Percentiles rank a stretch among this genome's conserved stretches.
Conservation (phyloP, 208 protist genomes). For the Sergeia podlipaevii region DNA sequence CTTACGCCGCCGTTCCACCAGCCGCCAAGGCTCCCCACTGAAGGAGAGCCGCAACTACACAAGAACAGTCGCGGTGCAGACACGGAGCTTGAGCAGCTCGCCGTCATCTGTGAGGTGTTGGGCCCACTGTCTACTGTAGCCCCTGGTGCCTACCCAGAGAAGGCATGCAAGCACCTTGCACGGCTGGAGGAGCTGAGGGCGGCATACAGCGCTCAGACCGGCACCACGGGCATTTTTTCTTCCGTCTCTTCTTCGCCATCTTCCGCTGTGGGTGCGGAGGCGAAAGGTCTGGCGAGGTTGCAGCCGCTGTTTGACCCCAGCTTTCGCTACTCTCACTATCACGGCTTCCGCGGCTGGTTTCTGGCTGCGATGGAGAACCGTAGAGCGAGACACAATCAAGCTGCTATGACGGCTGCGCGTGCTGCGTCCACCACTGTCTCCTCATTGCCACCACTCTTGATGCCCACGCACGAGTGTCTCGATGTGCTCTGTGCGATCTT, state of each 20-base stretch:
- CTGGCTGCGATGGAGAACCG: conserved; percentile 42
- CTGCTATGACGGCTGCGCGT: conserved; percentile 6
- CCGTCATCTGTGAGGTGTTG: conserved; percentile 61
- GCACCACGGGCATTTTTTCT: conserved; percentile 5
- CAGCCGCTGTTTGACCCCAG: conserved; percentile 61
- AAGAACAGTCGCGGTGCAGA: conserved; percentile 28
- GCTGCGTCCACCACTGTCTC: too few species aligned
- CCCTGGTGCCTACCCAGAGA: conserved; percentile 30
- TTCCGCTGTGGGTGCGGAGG: neutral
- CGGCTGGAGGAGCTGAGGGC: conserved; percentile 35
- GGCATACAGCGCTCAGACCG: conserved; percentile 1
- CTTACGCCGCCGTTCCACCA: conserved; percentile 77
- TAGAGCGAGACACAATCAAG: conserved; percentile 2
- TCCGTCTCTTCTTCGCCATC: conserved; percentile 13
- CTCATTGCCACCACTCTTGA: conserved; percentile 27
- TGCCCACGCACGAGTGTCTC: conserved; percentile 53
- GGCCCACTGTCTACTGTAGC: conserved; percentile 42
- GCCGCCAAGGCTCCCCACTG: conserved; percentile 3
- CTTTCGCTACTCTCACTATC: conserved; percentile 54
- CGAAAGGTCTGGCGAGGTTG: conserved; percentile 12
- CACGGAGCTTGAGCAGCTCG: conserved; percentile 73
- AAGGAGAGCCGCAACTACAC: conserved; percentile 10
- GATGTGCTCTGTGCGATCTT: conserved; percentile 76
- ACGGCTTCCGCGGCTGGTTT: conserved; percentile 75
- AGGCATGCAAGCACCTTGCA: conserved; percentile 39